These are phyloP conservation scores for Diaporthe helianthi DNA, from an alignment of 2,329 filamentous ascomycete species.

Conservation along the genomic window DNA sequence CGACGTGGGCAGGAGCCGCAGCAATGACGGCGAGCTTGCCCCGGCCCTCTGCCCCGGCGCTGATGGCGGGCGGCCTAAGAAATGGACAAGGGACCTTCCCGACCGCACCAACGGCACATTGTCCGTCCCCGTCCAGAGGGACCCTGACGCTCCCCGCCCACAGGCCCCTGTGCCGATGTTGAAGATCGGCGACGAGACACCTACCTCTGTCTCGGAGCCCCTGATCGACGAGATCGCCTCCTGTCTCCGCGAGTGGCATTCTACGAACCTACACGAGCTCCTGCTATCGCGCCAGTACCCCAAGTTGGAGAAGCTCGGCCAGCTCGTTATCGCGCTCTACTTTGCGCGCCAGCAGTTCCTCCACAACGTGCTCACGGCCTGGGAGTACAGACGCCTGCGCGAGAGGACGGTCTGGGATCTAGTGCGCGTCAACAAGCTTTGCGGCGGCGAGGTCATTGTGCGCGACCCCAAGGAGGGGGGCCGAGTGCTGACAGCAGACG, in stretches of 20 bases:
- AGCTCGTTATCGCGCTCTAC: conserved; percentile 83
- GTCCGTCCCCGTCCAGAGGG: conserved; percentile 60
- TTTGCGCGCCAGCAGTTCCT: conserved; percentile 86
- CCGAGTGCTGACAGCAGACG: conserved; percentile 86
- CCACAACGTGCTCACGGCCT: conserved; percentile 88
- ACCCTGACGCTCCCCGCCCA: conserved; percentile 76
- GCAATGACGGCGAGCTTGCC: conserved; percentile 40
- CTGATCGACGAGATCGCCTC: conserved; percentile 97
- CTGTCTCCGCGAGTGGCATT: conserved; percentile 97
- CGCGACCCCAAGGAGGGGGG: conserved; percentile 85
- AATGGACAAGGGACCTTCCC: conserved; percentile 43
- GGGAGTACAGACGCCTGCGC: conserved; percentile 81
- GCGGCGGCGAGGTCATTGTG: conserved; percentile 93
- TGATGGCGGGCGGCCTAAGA: conserved; percentile 34
- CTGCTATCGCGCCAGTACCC: conserved; percentile 83
- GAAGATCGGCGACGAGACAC: conserved; percentile 96
- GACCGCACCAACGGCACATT: conserved; percentile 52
- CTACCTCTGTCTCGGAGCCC: conserved; percentile 86
- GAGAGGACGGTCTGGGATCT: conserved; percentile 96
- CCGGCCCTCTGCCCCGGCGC: conserved; percentile 35
- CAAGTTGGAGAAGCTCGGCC: conserved; percentile 80
- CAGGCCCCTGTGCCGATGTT: conserved; percentile 95
- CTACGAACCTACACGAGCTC: conserved; percentile 92
- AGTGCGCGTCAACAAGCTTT: conserved; percentile 91
- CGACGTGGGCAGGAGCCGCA: conserved; percentile 45